These are phyloP conservation scores for Gnetum montanum DNA, from an alignment of 75 land plant species.

Conservation along the genomic window DNA sequence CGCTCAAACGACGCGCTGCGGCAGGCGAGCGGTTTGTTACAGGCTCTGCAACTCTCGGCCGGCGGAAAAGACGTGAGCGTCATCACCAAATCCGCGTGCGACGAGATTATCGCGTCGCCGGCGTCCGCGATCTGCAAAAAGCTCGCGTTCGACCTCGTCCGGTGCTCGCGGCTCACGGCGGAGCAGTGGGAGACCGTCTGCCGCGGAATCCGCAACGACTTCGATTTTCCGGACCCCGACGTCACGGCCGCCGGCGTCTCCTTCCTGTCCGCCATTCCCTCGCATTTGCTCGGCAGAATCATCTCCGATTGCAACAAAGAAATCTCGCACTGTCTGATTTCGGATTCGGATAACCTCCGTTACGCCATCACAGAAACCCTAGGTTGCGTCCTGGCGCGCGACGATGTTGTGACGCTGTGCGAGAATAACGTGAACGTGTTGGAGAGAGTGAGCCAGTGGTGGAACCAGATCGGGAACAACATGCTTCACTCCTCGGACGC, in stretches of 20 bases:
- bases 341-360: conserved; percentile 56
- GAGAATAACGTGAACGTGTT: conserved; percentile 58
- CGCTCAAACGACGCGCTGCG: conserved; percentile 94
- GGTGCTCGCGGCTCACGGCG: conserved; percentile 73
- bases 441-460: conserved; percentile 74
- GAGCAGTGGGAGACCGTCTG: conserved; percentile 91
- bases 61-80: conserved; percentile 91
- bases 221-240: conserved; percentile 96
- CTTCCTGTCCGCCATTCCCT: conserved; percentile 75
- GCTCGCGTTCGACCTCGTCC: conserved; percentile 93
- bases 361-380: conserved; percentile 78
- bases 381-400: conserved; percentile 83
- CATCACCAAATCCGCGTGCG: conserved; percentile 65
- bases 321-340: conserved; percentile 58
- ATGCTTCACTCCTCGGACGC: conserved; percentile 76
- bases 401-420: conserved; percentile 85
- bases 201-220: conserved; percentile 67
- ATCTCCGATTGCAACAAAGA: conserved; percentile 62
- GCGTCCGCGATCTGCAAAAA: conserved; percentile 94
- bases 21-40: conserved; percentile 79
- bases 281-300: conserved; percentile 61
- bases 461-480: conserved; percentile 67
- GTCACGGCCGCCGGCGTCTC: conserved; percentile 94
- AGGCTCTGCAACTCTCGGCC: conserved; percentile 88
- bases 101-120: conserved; percentile 89